Evolutionary conservation across 2,329 filamentous ascomycete species (phyloP).

Genomic region (Sporothrix curviconia): DNA sequence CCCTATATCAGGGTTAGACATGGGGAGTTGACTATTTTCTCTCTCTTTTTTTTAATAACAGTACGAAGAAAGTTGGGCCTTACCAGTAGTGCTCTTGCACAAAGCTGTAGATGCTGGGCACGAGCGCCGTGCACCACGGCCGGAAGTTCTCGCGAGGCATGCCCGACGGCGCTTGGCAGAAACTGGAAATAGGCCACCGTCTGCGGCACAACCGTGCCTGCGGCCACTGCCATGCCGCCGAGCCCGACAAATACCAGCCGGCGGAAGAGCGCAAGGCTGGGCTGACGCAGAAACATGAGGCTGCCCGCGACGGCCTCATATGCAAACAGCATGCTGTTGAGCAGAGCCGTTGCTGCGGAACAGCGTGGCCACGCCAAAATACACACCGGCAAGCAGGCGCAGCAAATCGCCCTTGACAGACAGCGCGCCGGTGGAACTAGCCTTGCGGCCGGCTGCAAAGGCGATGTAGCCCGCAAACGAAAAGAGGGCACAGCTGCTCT

Average conservation of each 20-base stretch:
- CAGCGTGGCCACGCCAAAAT: conserved; percentile 65
- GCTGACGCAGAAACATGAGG: conserved; percentile 31
- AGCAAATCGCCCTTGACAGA: conserved; percentile 37
- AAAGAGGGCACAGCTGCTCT: conserved; percentile 71
- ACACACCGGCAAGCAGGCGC: conserved; percentile 55
- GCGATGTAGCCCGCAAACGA: conserved; percentile 67
- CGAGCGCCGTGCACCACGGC: conserved; percentile 65
- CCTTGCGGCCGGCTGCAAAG: conserved; percentile 43
- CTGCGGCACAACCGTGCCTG: conserved; percentile 68
- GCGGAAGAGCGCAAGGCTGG: conserved; percentile 36
- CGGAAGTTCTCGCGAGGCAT: conserved; percentile 32
- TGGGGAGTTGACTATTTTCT: too few species aligned
- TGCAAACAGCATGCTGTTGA: conserved; percentile 72
- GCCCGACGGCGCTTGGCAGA: conserved; percentile 43
- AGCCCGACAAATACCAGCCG: conserved; percentile 53
- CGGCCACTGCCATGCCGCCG: conserved; percentile 60
- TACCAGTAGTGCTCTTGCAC: conserved; percentile 91
- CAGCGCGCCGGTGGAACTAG: neutral
- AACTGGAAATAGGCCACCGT: conserved; percentile 64
- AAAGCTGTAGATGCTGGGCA: conserved; percentile 86
- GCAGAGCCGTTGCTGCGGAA: conserved; percentile 81
- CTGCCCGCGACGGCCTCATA: conserved; percentile 47
- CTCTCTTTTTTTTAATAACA: too few species aligned
- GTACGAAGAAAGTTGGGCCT: conserved; percentile 26
- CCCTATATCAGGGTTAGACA: too few species aligned